These are phyloP conservation scores for Phytopythium sindhum DNA, from an alignment of 352 stramenopile genomes.

Conservation along the genomic window DNA sequence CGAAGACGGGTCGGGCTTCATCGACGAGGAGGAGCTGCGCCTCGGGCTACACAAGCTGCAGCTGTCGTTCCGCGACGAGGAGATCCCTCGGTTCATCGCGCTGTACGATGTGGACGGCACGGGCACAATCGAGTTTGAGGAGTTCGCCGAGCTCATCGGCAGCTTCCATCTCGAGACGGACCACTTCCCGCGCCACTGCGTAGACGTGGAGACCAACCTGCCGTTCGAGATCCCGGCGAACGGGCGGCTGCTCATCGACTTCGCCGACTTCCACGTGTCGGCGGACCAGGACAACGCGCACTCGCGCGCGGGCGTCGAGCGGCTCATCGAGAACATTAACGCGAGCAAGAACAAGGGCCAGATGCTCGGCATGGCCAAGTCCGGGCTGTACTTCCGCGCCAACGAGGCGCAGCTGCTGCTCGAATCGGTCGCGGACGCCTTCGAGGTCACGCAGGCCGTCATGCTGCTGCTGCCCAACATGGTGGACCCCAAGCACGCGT, in stretches of 20 bases:
- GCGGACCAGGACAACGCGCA: constrained; percentile 62
- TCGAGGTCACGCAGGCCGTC: constrained; percentile 62
- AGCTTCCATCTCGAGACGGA: constrained; percentile 54
- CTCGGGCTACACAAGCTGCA: constrained; percentile 49
- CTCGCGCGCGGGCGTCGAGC: constrained; percentile 58
- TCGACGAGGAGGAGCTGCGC: constrained; percentile 57
- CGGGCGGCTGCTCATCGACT: constrained; percentile 58
- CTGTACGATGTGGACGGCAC: constrained; percentile 75
- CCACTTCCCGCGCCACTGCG: constrained; percentile 46
- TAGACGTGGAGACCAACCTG: constrained; percentile 58
- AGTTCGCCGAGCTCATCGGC: constrained; percentile 78
- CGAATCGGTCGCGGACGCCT: constrained; percentile 58
- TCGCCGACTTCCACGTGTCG: constrained; percentile 76
- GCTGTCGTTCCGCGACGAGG: constrained; percentile 51
- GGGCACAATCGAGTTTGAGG: constrained; percentile 67
- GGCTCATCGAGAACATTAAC: constrained; percentile 75
- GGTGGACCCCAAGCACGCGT: constrained; percentile 61
- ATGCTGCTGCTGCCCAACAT: constrained; percentile 68
- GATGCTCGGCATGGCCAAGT: constrained; percentile 80
- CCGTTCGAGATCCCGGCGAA: constrained; percentile 62
- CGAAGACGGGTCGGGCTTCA: constrained; percentile 58
- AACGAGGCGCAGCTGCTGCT: constrained; percentile 68
- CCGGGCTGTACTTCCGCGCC: constrained; percentile 61
- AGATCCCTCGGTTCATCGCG: constrained; percentile 59
- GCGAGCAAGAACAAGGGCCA: constrained; percentile 76